Evolutionary conservation across 352 stramenopile species (phyloP), one percentile per base, ranked within the genome.

Genomic region (Globisporangium cederbergense): DNA sequence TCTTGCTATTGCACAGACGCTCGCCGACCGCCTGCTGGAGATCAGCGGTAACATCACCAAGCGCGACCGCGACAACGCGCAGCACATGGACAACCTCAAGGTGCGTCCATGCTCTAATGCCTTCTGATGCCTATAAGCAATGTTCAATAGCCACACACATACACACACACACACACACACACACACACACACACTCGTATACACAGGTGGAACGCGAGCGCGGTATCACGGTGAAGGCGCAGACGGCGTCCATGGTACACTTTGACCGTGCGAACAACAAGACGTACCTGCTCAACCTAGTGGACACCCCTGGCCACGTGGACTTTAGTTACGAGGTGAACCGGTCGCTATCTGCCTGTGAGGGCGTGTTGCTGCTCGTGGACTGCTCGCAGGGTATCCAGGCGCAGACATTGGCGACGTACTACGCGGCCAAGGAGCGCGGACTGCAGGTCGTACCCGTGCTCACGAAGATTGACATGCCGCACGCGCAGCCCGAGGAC

Each of bases 251-350:
- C 7, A 98, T 99, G 96, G 73, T 98, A 38, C 98, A 98, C 72
- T 63, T 74, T 14, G 74, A 91, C 68, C 32, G 70, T 3, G 66
- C 40, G 42, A 88, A 54, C 58, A 79, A 68, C 57, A 67, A 79
- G 62, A 88, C 87, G 52, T 99, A 98, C 64, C 75, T 99, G 51
- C 74, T 99, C 0, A 99, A 99, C 72, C 88, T 99, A 47, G 90
- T 99, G 22, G 97, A 99, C 75, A 99, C 96, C 11, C 97, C 97
- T 0, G 86, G 98, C 11, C 97, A 99, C 74, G 96, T 98, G 32
- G 97, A 99, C 83, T 99, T 99, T 70, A 97, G 83, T 59, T 99
- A 98, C 73, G 97, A 99, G 77, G 98, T 99, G 20, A 91, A 89
- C 42, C 90, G 97, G 55, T 98, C 90, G 56, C 77, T 99, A 20